Evolutionary conservation across 257 asterid genomes (phyloP), one percentile per base, ranked within the genome.

Genomic region (Ilex aquifolium): DNA sequence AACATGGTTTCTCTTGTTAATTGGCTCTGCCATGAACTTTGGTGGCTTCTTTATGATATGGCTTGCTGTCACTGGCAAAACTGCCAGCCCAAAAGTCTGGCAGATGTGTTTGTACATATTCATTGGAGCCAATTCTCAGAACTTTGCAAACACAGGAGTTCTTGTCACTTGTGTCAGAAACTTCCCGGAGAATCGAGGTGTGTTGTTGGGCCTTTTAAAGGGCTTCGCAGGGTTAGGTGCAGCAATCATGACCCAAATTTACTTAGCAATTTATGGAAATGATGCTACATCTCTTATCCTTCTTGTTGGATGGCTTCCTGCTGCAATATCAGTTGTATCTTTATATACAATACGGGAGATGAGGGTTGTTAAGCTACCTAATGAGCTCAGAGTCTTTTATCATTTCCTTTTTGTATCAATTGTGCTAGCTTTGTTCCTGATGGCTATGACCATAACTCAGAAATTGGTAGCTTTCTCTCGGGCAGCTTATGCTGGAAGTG

Each of bases 1-100:
- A 12, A 64, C 54, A 21, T 64, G 69, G 69, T 53, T 64, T 17
- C 30, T 64, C 6, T 31, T 65, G 3, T 46, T 57, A 39, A 46
- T 65, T 31, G 70, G 70, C 2, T 30, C 57, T 29, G 57, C 63
- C 44, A 54, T 64, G 69, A 55, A 64, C 15, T 64, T 64, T 44
- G 52, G 13, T 9, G 70, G 70, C 6, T 65, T 13, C 21, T 57
- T 65, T 40, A 42, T 65, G 64, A 65, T 65, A 40, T 57, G 63
- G 63, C 31, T 57, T 10, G 40, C 64, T 49, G 53, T 64, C 27
- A 64, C 62, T 21, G 61, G 44, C 16, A 64, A 55, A 42, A 36
- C 54, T 50, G 30, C 58, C 31, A 62, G 31, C 42, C 66, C 58
- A 6, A 32, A 48, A 48, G 58, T 62, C 12, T 62, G 58, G 66